phyloP scores from a whole-genome alignment of 306 rosid species.

The Senna tora region DNA sequence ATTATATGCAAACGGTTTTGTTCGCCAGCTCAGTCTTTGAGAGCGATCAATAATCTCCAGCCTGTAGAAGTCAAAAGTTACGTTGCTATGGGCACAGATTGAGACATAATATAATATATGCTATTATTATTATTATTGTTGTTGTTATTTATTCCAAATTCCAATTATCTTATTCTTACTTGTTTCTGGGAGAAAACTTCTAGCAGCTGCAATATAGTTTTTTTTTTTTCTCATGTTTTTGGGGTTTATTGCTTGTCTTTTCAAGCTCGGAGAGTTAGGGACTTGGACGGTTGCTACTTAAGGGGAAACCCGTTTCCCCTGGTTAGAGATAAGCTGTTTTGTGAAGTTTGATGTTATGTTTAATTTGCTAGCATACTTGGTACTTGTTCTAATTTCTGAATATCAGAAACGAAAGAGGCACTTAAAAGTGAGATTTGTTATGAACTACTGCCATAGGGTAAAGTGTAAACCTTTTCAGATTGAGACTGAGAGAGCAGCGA shows the following conservation, averaged over 20 bases:
- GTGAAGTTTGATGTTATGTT: background rate
- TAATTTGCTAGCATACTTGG: background rate
- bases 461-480: slow-evolving; percentile 8
- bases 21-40: slow-evolving; percentile 32
- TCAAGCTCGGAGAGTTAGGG: background rate
- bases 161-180: no score
- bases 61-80: slow-evolving; percentile 4
- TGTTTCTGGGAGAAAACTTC: slow-evolving; percentile 19
- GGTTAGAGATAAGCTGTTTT: background rate
- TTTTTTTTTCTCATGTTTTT: background rate
- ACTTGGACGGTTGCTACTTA: background rate
- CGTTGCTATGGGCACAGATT: slow-evolving; percentile 23
- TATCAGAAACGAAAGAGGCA: background rate
- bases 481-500: background rate
- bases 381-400: background rate
- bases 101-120: slow-evolving; percentile 2
- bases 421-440: background rate
- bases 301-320: background rate
- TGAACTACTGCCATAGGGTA: background rate
- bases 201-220: slow-evolving; percentile 1
- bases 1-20: background rate
- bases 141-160: background rate
- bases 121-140: no score
- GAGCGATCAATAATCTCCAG: slow-evolving; percentile 16
- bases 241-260: background rate